Conservation (phyloP, 257 asterid genomes). For the Vinca minor region DNA sequence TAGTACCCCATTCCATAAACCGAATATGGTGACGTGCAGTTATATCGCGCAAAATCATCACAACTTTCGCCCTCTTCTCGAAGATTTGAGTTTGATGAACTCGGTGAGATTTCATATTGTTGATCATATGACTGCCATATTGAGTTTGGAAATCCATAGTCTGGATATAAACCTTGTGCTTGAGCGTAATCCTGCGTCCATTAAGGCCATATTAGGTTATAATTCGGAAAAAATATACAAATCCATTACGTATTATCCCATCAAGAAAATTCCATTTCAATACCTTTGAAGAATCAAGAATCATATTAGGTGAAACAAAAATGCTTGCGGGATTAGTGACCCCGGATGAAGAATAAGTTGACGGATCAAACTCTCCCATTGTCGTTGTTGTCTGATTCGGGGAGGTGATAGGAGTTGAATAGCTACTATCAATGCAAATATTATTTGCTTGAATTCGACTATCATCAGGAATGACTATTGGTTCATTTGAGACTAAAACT, state of each 20-base stretch:
- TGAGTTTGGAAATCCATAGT: conserved; percentile 21
- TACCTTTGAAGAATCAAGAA: conserved; percentile 45
- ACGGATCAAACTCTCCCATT: conserved; percentile 20
- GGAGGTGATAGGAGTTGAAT: conserved; percentile 29
- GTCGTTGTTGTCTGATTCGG: conserved; percentile 23
- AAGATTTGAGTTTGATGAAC: conserved; percentile 36
- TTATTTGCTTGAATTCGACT: conserved; percentile 18
- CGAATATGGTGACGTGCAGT: conserved; percentile 28
- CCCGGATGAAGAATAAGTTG: conserved; percentile 16
- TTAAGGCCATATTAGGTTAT: background rate
- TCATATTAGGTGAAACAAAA: conserved; percentile 27
- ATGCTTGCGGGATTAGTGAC: conserved; percentile 16
- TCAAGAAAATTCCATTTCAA: background rate
- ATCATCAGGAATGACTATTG: conserved; percentile 18
- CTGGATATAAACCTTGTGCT: conserved; percentile 13
- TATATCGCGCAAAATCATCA: conserved; percentile 27
- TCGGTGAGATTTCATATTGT: conserved; percentile 28
- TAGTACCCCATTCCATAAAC: conserved; percentile 27
- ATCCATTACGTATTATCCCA: background rate
- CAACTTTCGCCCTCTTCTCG: conserved; percentile 29
- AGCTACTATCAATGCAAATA: conserved; percentile 21
- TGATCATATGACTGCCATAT: conserved; percentile 24
- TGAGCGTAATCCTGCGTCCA: conserved; percentile 26
- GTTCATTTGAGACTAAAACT: too few relatives aligned
- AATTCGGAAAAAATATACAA: background rate